Percentiles rank a stretch among this genome's conserved stretches.
phyloP scores from a whole-genome alignment of 768 basidiomycete genomes.

The Phanerodontia chrysosporium region DNA sequence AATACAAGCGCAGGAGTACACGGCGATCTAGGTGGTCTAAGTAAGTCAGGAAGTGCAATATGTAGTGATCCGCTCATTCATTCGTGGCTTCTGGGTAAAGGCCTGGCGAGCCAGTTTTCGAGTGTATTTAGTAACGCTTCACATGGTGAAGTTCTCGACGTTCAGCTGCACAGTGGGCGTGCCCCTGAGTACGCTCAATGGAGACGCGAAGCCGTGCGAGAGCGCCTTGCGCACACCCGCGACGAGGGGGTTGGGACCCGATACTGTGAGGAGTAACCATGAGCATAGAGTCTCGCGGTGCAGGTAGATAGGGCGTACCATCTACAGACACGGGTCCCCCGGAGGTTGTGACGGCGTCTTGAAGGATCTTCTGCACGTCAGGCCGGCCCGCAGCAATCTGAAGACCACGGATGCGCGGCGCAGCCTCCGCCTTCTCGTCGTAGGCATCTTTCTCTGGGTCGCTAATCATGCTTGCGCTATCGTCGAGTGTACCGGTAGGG shows the following conservation, averaged over 20 bases:
- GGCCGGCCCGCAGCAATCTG: conserved; percentile 19
- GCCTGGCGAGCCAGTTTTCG: neutral
- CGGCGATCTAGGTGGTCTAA: too few relatives aligned
- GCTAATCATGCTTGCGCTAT: neutral
- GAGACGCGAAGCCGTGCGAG: conserved; percentile 10
- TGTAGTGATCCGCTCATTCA: too few relatives aligned
- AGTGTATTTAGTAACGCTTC: neutral
- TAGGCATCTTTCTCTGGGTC: conserved; percentile 9
- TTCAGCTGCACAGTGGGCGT: conserved; percentile 15
- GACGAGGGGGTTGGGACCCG: conserved; percentile 9
- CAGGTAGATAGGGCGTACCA: too few relatives aligned
- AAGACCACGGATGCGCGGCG: conserved; percentile 8
- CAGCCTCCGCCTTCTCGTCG: conserved; percentile 2
- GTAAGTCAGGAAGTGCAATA: too few relatives aligned
- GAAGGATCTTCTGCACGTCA: conserved; percentile 21
- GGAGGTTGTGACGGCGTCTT: conserved; percentile 20
- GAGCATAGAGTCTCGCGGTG: too few relatives aligned
- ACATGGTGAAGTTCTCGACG: conserved; percentile 15
- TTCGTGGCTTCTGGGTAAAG: too few relatives aligned
- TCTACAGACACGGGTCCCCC: conserved; percentile 29
- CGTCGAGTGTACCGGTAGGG: neutral
- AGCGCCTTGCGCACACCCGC: neutral
- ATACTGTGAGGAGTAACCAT: neutral
- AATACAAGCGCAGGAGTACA: too few relatives aligned
- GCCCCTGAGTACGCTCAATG: conserved; percentile 16